These are phyloP conservation scores for Raphidocelis subcapitata DNA, from an alignment of 139 green algal genomes.

Conservation along the genomic window DNA sequence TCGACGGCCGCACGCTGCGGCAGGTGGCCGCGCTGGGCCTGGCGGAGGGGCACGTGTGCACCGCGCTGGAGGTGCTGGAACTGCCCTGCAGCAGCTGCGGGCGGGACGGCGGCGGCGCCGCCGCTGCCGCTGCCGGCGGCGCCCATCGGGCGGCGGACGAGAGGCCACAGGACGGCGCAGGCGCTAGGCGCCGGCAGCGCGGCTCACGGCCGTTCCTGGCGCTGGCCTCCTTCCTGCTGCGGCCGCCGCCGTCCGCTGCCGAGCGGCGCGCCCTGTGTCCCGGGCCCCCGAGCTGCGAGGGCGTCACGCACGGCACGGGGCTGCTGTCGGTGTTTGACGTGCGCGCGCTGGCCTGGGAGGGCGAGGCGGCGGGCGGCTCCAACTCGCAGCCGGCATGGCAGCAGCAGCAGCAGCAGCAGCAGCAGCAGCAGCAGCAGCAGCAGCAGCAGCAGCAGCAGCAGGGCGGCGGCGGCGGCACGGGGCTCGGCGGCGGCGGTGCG, in stretches of 20 bases:
- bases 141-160: no score
- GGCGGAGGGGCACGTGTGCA: constrained; percentile 2
- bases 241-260: neutral
- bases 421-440: no score
- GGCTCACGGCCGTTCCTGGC: no score
- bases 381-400: neutral
- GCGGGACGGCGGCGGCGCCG: neutral
- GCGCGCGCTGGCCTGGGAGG: neutral
- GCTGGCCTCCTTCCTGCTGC: constrained; percentile 1
- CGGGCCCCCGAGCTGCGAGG: neutral
- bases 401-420: constrained; percentile 11
- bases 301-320: neutral
- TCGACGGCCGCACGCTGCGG: constrained; percentile 7
- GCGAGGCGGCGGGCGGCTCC: neutral
- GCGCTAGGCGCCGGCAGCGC: no score
- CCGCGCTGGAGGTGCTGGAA: constrained; percentile 11
- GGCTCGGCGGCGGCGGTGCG: no score
- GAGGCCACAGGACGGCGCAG: no score
- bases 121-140: neutral
- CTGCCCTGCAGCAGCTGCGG: constrained; percentile 8
- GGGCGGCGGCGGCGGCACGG: no score
- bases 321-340: constrained; percentile 19
- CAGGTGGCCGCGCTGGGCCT: constrained; percentile 4
- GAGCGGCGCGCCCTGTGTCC: neutral
- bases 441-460: no score